Evolutionary conservation across 148 eudicot species (phyloP), one percentile per base, ranked within the genome.

Genomic region (Camellia granthamiana): DNA sequence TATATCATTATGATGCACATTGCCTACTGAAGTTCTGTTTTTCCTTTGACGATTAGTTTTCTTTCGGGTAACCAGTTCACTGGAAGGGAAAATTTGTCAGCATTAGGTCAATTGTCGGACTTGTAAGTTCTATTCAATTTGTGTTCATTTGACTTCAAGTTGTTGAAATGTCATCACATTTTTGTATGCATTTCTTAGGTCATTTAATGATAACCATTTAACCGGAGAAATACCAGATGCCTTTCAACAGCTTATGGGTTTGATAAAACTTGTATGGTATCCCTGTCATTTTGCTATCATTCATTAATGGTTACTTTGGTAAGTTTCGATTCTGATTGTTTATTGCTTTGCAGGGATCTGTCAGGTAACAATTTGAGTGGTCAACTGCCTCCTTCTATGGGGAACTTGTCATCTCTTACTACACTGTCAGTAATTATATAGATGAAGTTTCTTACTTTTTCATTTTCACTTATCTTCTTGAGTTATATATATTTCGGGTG

Each of bases 381-480:
- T 77, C 88, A 80, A 52, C 92, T 96, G 81, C 99, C 99, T 68
- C 89, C 93, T 65, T 94, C 99, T 21, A 86, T 96, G 93, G 93
- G 86, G 69, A 90, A 77, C 81, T 82, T 91, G 84, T 83, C 92
- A 58, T 84, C 91, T 72, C 88, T 94, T 14, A 86, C 89, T 60
- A 88, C 90, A 66, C 87, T 96, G 99, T 96, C 80, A 84, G 99
- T 85, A 49, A 77, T 79, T 76, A n/a, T 52, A 52, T 76, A 12
- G 7, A 82, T 19, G 23, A 63, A 13, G 14, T 46, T 77, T 78
- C 58, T 70, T 67, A 9, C 23, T 23, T 21, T 42, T 38, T 56
- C n/a, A 59, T 30, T 30, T 30, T 56, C 59, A 21, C 38, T 76
- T 52, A 44, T 66, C 73, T 67, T 78, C 12, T 10, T 67, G 18